Base-by-base conservation (phyloP, 2,329 filamentous ascomycete genomes). In the Aspergillus jensenii region DNA sequence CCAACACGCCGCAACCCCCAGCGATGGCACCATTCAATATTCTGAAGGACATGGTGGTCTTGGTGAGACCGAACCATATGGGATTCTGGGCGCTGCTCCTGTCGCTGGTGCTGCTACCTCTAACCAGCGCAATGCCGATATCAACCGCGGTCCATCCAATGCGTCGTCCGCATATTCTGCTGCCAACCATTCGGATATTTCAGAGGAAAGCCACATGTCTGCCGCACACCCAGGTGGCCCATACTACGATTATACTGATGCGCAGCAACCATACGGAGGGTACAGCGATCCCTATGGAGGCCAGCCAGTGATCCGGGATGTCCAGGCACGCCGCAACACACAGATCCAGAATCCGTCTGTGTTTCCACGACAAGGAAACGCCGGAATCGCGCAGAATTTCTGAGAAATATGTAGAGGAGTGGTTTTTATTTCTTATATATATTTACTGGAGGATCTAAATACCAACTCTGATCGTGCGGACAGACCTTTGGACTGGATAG, bases 311-410 rank as follows among this genome's bases (percentile, higher is more conserved):
- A 97, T 99, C 63, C 87, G 93, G 56, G 95, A 99, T 74, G 95
- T 98, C 64, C 89, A 90, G 62, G 95, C 95, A 27, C 83, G 95
- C 66, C 86, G 95, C 64, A 97, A 97, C 78, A 97, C 95, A 12
- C 87, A 93, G 61, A 98, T 99, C 69, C 93, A 98, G 78, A 96
- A 89, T 72, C 89, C 91, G 2, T 86, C 90, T 45, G 90, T 95
- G 62, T 96, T 90, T 69, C 93, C 93, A 11, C 91, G 96, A 71
- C 92, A 96, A 79, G 87, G 85, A 35, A 96, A 90, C 68, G 91
- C 91, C 40, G 95, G 95, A 59, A 97, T 99, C 68, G 90, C 95
- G 33, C 95, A 98, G 77, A 99, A 99, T 76, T 99, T 99, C 69
- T 98, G 85, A 63, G 19, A 9, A 23, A 45, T 45, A 51, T 41